phyloP scores from a whole-genome alignment of 768 basidiomycete species.

The Psilocybe sp. region DNA sequence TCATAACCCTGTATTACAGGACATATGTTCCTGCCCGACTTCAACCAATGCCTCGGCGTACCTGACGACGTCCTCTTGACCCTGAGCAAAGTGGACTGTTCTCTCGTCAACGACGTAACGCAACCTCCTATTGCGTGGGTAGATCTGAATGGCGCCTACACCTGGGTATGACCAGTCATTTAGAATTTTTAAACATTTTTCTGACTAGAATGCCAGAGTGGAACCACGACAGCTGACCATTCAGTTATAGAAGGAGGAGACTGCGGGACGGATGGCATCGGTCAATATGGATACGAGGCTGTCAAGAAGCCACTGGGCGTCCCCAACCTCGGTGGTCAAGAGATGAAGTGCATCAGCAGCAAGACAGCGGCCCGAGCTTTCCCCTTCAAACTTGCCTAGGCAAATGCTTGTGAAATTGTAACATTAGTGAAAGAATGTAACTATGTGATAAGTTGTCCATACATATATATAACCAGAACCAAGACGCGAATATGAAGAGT shows the following conservation, averaged over 20 bases:
- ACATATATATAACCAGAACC: too few species aligned
- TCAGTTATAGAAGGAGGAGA: constrained; percentile 5
- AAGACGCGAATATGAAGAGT: too few species aligned
- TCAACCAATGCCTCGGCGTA: constrained; percentile 5
- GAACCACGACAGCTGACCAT: constrained; percentile 1
- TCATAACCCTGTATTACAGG: neutral
- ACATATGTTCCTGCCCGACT: constrained; percentile 2
- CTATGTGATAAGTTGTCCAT: too few species aligned
- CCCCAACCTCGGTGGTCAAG: constrained; percentile 3
- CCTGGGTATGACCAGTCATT: neutral
- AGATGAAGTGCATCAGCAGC: constrained; percentile 5
- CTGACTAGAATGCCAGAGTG: neutral
- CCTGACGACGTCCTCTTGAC: constrained; percentile 3
- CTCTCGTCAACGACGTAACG: constrained; percentile 1
- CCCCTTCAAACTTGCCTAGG: constrained; percentile 1
- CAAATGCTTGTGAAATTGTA: too few species aligned
- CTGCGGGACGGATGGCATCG: constrained; percentile 5
- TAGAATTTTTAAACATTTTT: neutral
- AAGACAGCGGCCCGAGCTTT: constrained; percentile 5
- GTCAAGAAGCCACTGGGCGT: constrained; percentile 7
- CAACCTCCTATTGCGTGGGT: constrained; percentile 1
- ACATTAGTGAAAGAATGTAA: too few species aligned
- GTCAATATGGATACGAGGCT: constrained; percentile 6
- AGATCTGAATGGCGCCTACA: neutral
- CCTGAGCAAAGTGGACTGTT: constrained; percentile 1